These are phyloP conservation scores for Penicillium sp. DNA, from an alignment of 2,329 filamentous ascomycete genomes.

Conservation along the genomic window DNA sequence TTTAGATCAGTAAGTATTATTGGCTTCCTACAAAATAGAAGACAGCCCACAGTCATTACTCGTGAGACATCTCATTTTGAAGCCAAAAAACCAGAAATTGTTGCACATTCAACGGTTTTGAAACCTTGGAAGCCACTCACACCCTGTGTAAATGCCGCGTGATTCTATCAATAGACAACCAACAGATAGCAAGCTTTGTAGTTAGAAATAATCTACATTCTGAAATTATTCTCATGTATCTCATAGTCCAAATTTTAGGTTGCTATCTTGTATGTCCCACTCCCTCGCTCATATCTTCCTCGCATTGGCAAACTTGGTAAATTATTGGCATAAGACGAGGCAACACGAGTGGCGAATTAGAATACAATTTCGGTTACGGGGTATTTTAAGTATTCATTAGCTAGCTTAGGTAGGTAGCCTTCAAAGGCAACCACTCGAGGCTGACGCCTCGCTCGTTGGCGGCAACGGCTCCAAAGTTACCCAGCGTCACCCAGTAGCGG, in stretches of 20 bases:
- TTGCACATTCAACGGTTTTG: neutral
- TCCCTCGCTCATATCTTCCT: neutral
- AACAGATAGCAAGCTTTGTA: neutral
- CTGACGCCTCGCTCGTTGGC: neutral
- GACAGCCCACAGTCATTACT: no score
- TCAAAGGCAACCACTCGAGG: neutral
- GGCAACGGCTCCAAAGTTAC: neutral
- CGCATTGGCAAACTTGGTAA: no score
- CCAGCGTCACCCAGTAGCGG: neutral
- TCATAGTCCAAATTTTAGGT: neutral
- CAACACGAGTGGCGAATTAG: neutral
- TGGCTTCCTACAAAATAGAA: no score
- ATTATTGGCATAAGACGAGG: neutral
- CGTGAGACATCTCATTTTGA: no score
- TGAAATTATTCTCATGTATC: neutral
- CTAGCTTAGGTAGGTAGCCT: neutral
- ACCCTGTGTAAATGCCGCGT: neutral
- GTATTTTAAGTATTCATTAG: neutral
- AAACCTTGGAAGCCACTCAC: no score
- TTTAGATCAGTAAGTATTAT: no score
- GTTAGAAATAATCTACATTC: neutral
- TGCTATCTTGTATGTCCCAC: neutral
- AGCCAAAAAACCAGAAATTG: no score
- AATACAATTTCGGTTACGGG: neutral
- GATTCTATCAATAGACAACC: neutral